Evolutionary conservation across 2,329 filamentous ascomycete genomes (phyloP), one percentile per base, ranked within the genome.

Genomic region (Knufia fluminis): DNA sequence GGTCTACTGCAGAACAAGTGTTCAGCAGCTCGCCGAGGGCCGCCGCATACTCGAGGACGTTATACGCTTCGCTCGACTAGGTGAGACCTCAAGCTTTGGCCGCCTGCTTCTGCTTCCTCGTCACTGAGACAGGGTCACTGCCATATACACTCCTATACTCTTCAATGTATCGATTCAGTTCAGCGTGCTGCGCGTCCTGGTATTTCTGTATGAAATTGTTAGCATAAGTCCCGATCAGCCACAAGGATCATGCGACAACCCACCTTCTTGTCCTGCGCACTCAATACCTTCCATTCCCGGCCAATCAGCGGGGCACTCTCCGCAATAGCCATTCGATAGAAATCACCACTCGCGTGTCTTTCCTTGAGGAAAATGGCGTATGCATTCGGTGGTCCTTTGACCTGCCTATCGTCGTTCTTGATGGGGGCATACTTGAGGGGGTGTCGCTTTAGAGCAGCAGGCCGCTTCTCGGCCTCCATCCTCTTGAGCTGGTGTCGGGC

Each of bases 391-490:
- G 71, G 65, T 1, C 52, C 52, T 61, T 75, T 79, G 43, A 76
- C 69, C 12, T 62, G 58, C 44, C 82, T 74, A 9, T 77, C 71
- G 59, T 85, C 71, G 59, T 85, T 82, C 3, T 65, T 52, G 47
- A 84, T 70, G 4, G 45, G 42, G 1, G 33, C 22, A 22, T 54
- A 52, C 17, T 24, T 47, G 17, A 44, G 52, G 54, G 46, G n/a
- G n/a, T n/a, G n/a, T n/a, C 50, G 50, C 19, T 46, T 48, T 31
- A 53, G 45, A 23, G 38, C 40, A 41, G n/a, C 54, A 52, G 35
- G 52, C 36, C 49, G 54, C 39, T 59, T 59, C 2, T 55, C 33
- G 9, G 49, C 56, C n/a, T 28, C 4, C 2, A 35, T 32, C 41
- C 47, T 56, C 7, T 33, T 36, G 28, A 59, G 44, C 39, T 65